Evolutionary conservation across 2,329 filamentous ascomycete species (phyloP).

Genomic region (Capronia americana): DNA sequence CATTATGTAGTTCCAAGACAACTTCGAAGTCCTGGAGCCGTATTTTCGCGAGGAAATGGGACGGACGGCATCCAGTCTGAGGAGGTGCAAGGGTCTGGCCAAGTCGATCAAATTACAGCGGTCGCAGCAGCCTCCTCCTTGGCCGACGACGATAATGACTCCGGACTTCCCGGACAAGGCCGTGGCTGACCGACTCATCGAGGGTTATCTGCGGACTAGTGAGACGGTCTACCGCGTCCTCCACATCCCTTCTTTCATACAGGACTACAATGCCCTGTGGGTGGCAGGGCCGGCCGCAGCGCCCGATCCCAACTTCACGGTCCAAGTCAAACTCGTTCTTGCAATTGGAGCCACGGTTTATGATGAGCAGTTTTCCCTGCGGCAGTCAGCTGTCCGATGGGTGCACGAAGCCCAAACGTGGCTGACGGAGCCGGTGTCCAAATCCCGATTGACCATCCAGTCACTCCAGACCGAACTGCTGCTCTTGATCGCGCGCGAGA

Average conservation of each 20-base stretch:
- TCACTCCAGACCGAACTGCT: not conserved
- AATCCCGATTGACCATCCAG: not conserved
- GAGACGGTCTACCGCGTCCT: slow-evolving; percentile 45
- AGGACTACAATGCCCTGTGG: slow-evolving; percentile 40
- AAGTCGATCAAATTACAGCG: not conserved
- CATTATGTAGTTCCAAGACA: not conserved
- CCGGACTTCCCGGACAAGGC: not conserved
- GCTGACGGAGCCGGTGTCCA: not conserved
- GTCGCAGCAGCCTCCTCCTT: not conserved
- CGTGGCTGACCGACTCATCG: not conserved
- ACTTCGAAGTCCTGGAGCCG: not conserved
- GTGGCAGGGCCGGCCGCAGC: not conserved
- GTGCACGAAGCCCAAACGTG: not conserved
- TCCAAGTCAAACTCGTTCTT: not conserved
- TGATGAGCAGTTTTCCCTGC: not conserved
- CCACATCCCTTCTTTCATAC: slow-evolving; percentile 44
- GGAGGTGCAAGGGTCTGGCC: not conserved
- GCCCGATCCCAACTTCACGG: not conserved
- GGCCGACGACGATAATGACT: not conserved
- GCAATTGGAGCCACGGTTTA: not conserved
- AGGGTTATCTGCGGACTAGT: not conserved
- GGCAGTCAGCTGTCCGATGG: not conserved
- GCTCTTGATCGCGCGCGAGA: not conserved
- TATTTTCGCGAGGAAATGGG: not conserved
- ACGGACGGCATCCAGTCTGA: not conserved